phyloP scores from a whole-genome alignment of 108 stramenopile genomes.

The Cylindrotheca fusiformis region DNA sequence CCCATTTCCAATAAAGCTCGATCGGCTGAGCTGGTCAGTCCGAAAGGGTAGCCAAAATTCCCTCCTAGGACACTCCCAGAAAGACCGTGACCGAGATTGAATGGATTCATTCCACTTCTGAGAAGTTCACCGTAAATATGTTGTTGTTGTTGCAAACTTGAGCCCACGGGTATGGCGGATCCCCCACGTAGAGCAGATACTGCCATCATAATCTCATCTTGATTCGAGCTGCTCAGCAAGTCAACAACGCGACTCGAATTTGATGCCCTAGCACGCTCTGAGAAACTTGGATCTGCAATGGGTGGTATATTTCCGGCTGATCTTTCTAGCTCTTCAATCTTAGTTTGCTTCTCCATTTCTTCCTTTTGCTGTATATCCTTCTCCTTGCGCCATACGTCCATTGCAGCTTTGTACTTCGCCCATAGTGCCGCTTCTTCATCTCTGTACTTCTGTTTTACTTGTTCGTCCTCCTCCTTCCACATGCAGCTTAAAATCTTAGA shows the following conservation, averaged over 20 bases:
- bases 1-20: conserved; percentile 11
- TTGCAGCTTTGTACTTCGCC: conserved; percentile 31
- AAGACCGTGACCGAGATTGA: neutral
- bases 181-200: neutral
- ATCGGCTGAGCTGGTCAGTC: conserved; percentile 1
- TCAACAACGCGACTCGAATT: no score
- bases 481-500: conserved; percentile 30
- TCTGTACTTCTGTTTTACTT: conserved; percentile 14
- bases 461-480: conserved; percentile 39
- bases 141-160: conserved; percentile 2
- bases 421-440: conserved; percentile 31
- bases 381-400: conserved; percentile 31
- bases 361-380: conserved; percentile 18
- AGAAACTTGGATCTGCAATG: neutral
- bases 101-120: neutral
- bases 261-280: no score
- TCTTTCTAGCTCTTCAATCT: neutral
- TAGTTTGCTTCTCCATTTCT: neutral
- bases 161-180: neutral
- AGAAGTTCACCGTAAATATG: conserved; percentile 6
- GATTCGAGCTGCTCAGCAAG: neutral
- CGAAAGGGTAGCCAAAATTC: conserved; percentile 6
- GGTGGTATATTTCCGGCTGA: neutral
- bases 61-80: neutral
- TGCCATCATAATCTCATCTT: neutral